phyloP scores from a whole-genome alignment of 805 yeast genomes.

The Isabelozyma gotoi region DNA sequence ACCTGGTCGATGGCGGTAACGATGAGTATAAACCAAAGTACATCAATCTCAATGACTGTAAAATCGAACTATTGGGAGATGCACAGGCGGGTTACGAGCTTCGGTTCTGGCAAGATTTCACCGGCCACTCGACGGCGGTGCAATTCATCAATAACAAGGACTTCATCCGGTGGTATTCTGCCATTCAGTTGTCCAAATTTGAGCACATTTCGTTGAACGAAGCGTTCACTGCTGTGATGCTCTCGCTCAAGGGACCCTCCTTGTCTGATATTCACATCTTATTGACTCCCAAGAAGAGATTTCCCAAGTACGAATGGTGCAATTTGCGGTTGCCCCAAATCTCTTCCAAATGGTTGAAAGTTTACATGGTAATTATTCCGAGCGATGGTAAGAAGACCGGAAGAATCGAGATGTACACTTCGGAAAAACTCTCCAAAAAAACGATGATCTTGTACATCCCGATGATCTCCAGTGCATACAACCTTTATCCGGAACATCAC shows the following conservation, averaged over 20 bases:
- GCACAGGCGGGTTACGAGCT: conserved; percentile 14
- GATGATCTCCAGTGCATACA: conserved; percentile 44
- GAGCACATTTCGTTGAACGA: conserved; percentile 59
- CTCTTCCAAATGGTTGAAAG: conserved; percentile 58
- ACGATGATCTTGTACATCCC: conserved; percentile 51
- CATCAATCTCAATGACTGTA: conserved; percentile 50
- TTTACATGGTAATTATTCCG: conserved; percentile 51
- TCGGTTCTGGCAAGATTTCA: conserved; percentile 27
- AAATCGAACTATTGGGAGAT: conserved; percentile 15
- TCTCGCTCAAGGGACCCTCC: conserved; percentile 56
- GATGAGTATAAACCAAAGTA: conserved; percentile 50
- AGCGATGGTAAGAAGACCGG: conserved; percentile 47
- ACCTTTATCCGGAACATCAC: conserved; percentile 60
- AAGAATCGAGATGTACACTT: conserved; percentile 51
- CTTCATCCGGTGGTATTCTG: conserved; percentile 42
- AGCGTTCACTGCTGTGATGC: conserved; percentile 62
- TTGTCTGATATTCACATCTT: conserved; percentile 60
- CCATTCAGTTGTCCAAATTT: conserved; percentile 53
- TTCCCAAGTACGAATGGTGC: conserved; percentile 58
- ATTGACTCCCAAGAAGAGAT: conserved; percentile 48
- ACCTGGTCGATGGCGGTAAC: conserved; percentile 25
- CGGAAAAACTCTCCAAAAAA: conserved; percentile 49
- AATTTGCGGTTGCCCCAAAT: conserved; percentile 59
- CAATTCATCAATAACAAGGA: conserved; percentile 21
- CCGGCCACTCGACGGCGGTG: conserved; percentile 20